phyloP scores from a whole-genome alignment of 345 rosid species.

The Rhodomyrtus tomentosa region DNA sequence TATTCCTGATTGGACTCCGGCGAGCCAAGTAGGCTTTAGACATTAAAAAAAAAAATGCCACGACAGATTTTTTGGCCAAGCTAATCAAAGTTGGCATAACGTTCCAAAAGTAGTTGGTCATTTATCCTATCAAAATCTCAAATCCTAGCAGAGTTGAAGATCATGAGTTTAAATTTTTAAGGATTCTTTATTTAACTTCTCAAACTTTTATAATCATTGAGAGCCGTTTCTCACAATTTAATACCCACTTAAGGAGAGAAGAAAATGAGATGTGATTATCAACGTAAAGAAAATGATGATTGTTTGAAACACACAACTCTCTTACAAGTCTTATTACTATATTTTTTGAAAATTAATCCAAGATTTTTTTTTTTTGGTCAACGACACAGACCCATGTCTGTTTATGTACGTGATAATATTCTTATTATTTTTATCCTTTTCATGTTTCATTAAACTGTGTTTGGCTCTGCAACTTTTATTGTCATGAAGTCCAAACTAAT shows the following conservation, averaged over 20 bases:
- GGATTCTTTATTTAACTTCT: no score
- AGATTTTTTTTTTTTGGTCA: neutral
- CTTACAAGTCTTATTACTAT: neutral
- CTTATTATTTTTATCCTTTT: neutral
- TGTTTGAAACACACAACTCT: no score
- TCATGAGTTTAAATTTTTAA: no score
- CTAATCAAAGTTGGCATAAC: no score
- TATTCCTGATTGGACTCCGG: no score
- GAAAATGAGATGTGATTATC: neutral
- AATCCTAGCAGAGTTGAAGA: no score
- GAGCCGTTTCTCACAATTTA: no score
- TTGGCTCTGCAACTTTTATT: neutral
- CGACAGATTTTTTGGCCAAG: neutral
- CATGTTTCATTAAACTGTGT: neutral
- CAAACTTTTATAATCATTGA: no score
- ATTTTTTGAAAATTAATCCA: neutral
- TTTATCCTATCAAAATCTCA: no score
- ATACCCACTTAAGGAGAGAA: neutral
- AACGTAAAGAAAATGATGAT: neutral
- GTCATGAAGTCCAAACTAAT: neutral
- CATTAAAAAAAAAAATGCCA: no score
- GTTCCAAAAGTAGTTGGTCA: no score
- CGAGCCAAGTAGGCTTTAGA: no score
- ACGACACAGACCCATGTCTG: neutral
- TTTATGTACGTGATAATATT: neutral